These are phyloP conservation scores for Phaffomyces thermotolerans DNA, from an alignment of 805 yeast genomes.

Conservation along the genomic window DNA sequence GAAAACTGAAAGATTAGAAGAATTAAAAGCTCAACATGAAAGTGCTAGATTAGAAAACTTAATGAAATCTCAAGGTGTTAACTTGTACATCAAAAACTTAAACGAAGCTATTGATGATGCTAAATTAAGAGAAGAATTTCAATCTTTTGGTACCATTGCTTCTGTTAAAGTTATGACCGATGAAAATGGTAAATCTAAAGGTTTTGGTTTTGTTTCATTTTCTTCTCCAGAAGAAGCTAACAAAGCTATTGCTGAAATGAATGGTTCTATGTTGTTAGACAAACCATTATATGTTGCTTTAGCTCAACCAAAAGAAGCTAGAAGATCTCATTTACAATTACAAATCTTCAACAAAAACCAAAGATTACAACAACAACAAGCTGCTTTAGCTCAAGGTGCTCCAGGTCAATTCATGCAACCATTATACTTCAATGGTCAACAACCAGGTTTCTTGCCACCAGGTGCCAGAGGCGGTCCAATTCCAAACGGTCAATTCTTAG, in stretches of 20 bases:
- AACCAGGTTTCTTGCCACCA: constrained; percentile 80
- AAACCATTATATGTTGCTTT: constrained; percentile 98
- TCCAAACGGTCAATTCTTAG: constrained; percentile 74
- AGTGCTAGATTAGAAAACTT: constrained; percentile 84
- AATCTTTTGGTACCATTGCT: constrained; percentile 90
- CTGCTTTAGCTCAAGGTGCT: constrained; percentile 75
- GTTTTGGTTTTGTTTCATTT: constrained; percentile 98
- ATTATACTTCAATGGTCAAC: constrained; percentile 57
- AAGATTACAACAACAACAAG: constrained; percentile 73
- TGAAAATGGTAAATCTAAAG: constrained; percentile 91
- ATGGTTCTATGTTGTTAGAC: constrained; percentile 89
- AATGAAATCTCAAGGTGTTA: constrained; percentile 94
- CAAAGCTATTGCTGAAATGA: constrained; percentile 96
- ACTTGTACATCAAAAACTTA: constrained; percentile 93
- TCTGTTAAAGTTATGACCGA: constrained; percentile 95
- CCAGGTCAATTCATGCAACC: constrained; percentile 82
- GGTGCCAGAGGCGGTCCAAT: constrained; percentile 70
- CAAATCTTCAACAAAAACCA: constrained; percentile 98
- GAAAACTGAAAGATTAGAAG: constrained; percentile 95
- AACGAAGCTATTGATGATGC: constrained; percentile 92
- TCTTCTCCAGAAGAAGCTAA: constrained; percentile 98
- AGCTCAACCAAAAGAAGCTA: constrained; percentile 97
- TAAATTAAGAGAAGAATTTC: constrained; percentile 83
- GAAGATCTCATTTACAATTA: constrained; percentile 95
- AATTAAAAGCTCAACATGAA: constrained; percentile 92